A percentile compares a stretch with the other conserved stretches of the same genome.
Evolutionary conservation across 2,329 filamentous ascomycete species (phyloP).

Genomic region (Magnaporthiopsis incrustans): DNA sequence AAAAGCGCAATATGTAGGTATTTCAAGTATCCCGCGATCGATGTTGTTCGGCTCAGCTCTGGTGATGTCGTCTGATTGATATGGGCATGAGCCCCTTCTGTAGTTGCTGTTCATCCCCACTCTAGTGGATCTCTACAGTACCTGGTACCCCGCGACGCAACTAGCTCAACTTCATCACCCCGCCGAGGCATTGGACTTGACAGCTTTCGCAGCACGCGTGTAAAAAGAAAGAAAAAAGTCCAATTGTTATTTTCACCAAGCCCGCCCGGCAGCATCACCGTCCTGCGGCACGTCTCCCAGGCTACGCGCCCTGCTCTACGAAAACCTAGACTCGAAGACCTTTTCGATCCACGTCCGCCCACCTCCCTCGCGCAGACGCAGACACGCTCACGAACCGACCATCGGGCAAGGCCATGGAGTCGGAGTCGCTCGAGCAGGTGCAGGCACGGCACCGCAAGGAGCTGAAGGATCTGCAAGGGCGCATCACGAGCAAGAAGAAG

Average conservation of each 20-base stretch:
- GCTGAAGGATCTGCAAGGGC: conserved; percentile 74
- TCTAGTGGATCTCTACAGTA: background rate
- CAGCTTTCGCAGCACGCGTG: background rate
- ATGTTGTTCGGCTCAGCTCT: background rate
- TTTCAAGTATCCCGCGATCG: background rate
- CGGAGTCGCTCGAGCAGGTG: conserved; percentile 63
- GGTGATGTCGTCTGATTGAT: background rate
- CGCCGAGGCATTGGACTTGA: background rate
- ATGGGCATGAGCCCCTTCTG: no score
- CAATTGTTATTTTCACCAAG: background rate
- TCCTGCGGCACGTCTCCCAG: background rate
- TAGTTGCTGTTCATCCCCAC: background rate
- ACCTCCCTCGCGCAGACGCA: background rate
- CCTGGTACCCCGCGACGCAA: no score
- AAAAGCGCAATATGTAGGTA: background rate
- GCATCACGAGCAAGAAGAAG: conserved; percentile 94
- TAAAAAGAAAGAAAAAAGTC: no score
- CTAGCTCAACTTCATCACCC: background rate
- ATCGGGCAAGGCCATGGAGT: background rate
- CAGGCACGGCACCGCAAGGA: conserved; percentile 80
- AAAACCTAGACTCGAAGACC: background rate
- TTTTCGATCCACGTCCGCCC: background rate
- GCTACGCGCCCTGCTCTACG: background rate
- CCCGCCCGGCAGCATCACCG: no score
- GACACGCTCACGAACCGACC: no score